Evolutionary conservation across 23 red algal genomes (phyloP).

Genomic region (Cyanidiococcus yangmingshanensis): DNA sequence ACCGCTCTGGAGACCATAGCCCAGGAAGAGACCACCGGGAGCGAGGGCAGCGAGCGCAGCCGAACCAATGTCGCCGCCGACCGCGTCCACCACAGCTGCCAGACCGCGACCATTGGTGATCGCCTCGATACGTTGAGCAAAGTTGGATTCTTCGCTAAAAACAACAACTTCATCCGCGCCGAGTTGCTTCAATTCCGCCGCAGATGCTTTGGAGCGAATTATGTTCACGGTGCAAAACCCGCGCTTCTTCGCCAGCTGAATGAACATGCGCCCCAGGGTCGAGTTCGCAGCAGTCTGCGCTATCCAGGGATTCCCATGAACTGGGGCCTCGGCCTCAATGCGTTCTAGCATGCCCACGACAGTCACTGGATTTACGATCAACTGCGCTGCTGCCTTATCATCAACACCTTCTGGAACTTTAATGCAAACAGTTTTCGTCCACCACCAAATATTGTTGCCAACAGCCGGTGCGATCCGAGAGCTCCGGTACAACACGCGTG

Average conservation of each 20-base stretch:
- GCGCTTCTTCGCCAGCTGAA: slow-evolving; percentile 7
- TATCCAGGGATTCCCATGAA: slow-evolving; percentile 27
- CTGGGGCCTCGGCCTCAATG: not conserved
- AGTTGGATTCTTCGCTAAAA: slow-evolving; percentile 9
- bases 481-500: slow-evolving; percentile 20
- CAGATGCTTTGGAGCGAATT: not conserved
- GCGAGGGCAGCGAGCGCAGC: not conserved
- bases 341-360: slow-evolving; percentile 24
- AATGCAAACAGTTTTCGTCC: slow-evolving; percentile 8
- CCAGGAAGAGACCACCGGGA: slow-evolving; percentile 22
- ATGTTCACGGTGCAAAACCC: slow-evolving; percentile 19
- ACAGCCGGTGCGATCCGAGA: slow-evolving; percentile 9
- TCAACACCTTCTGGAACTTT: slow-evolving; percentile 17
- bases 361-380: slow-evolving; percentile 33
- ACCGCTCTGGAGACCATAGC: slow-evolving; percentile 31
- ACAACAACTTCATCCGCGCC: slow-evolving; percentile 29
- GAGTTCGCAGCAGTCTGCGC: slow-evolving; percentile 33
- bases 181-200: slow-evolving; percentile 18
- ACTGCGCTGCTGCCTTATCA: slow-evolving; percentile 26
- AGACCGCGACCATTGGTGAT: slow-evolving; percentile 18
- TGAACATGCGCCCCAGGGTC: slow-evolving; percentile 25
- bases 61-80: slow-evolving; percentile 24
- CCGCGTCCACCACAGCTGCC: slow-evolving; percentile 21
- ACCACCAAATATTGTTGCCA: slow-evolving; percentile 34
- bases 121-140: not conserved